Evolutionary conservation across 1,284 basidiomycete genomes (phyloP).

Genomic region (Austroboletus novae-zelandiae): DNA sequence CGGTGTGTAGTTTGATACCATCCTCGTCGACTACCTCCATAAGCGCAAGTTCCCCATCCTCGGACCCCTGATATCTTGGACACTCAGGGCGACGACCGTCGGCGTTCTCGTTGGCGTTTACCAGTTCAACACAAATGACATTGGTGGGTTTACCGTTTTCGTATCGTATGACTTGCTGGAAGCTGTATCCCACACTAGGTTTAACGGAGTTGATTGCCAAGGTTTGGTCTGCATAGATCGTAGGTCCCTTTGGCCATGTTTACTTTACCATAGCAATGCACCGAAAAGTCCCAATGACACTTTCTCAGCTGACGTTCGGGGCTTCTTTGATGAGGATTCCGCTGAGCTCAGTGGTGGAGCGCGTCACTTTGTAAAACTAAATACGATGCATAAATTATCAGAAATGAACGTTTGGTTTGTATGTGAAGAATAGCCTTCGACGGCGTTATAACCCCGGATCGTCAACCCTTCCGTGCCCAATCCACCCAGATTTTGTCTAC

Average conservation of each 20-base stretch:
- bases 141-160: conserved; percentile 58
- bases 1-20: conserved; percentile 59
- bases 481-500: too few species aligned
- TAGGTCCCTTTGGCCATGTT: background rate
- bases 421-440: too few species aligned
- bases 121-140: conserved; percentile 96
- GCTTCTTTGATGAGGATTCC: conserved; percentile 29
- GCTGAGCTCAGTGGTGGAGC: conserved; percentile 61
- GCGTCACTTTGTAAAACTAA: conserved; percentile 49
- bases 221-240: conserved; percentile 58
- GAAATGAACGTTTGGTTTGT: background rate
- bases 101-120: conserved; percentile 91
- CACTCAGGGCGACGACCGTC: conserved; percentile 74
- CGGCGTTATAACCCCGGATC: too few species aligned
- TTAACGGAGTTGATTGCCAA: conserved; percentile 69
- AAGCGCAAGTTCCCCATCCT: conserved; percentile 87
- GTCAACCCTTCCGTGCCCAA: too few species aligned
- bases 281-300: too few species aligned
- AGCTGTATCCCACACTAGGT: conserved; percentile 40
- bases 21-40: conserved; percentile 89
- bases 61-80: conserved; percentile 73
- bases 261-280: too few species aligned
- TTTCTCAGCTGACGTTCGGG: too few species aligned
- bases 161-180: conserved; percentile 5
- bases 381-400: conserved; percentile 36